Evolutionary conservation across 2,329 filamentous ascomycete genomes (phyloP), one percentile per base, ranked within the genome.

Genomic region (Aspergillus oerlinghausenensis): DNA sequence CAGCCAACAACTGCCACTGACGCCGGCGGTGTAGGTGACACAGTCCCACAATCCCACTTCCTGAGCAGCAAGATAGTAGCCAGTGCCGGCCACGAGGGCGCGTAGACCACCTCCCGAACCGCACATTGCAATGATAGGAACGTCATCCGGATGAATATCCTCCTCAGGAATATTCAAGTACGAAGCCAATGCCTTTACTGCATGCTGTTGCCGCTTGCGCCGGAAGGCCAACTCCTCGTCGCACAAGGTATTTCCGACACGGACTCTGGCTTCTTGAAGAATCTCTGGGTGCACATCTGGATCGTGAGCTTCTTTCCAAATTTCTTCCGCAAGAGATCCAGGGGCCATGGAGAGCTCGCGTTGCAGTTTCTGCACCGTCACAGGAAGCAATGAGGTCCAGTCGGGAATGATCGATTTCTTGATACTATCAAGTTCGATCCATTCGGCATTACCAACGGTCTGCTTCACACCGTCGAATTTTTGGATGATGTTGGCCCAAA

Each of bases 1-100:
- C 5, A 97, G 81, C 94, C 94, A 99, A 73, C 94, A 97, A 61
- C 90, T 95, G 0, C 94, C 94, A 69, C 92, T 97, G 50, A 99
- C 94, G 1, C 94, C 94, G 4, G 93, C 91, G 0, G 92, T 96
- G 68, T 99, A 99, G 1, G 92, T 97, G 10, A 90, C 83, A 70
- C 94, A 97, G 73, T 97, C 92, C 70, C 96, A 95, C 0, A 99
- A 79, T 0, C 94, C 94, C 56, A 89, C 88, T 70, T 97, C 89
- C 58, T 91, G 85, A 0, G 91, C 83, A 3, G 92, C 92, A 9
- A 94, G 79, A 59, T 95, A 87, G 0, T 92, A 97, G 0, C 93
- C 92, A 0, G 92, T 87, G 3, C 93, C 92, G 1, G 94, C 92
- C 19, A 97, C 90, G 40, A 99, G 82, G 1, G 94, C 94, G 51